Base-by-base conservation (phyloP, 2,329 filamentous ascomycete species). In the Aspergillus sp. region DNA sequence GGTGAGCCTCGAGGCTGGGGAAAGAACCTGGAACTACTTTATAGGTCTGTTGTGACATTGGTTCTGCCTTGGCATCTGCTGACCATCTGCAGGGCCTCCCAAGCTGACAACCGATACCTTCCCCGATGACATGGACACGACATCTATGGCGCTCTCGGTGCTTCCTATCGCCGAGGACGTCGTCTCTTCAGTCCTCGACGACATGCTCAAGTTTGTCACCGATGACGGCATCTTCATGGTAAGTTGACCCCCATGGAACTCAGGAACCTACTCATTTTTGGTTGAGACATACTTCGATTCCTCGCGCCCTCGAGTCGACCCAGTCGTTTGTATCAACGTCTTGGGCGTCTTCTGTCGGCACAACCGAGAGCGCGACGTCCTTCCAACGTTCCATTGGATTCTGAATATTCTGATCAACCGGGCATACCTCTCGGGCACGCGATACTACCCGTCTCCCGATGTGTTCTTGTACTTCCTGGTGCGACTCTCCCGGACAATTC, bases 61-160 rank as follows among this genome's bases (percentile, higher is more conserved):
- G 20, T 20, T 21, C 4, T 21, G 29, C 14, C n/a, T 23, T 21
- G 13, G 10, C 32, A 7, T 14, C 11, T 13, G 32, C 19, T 25
- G 25, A 21, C 5, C 4, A 19, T 4, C 11, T 34, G 9, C 16
- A 50, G 49, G 42, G 4, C 11, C 11, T 6, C 40, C 48, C 3
- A 36, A 25, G 3, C 41, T 50, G 32, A 56, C 49, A 16, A 52
- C 31, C 2, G 17, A 46, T 1, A 36, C 25, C 4, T 71, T 66
- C 41, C 69, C 70, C 2, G 57, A 70, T 50, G 70, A 72, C 47
- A 52, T 72, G 20, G 70, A 72, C 54, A 69, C 66, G 17, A 72
- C 71, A 5, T 61, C 69, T 9, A 54, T 65, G 7, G 65, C 66
- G 14, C 50, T 71, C 19, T 58, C 61, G 16, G 56, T 61, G 3